These are phyloP conservation scores for Parachlorella kessleri DNA, from an alignment of 139 green algal species.

Conservation along the genomic window DNA sequence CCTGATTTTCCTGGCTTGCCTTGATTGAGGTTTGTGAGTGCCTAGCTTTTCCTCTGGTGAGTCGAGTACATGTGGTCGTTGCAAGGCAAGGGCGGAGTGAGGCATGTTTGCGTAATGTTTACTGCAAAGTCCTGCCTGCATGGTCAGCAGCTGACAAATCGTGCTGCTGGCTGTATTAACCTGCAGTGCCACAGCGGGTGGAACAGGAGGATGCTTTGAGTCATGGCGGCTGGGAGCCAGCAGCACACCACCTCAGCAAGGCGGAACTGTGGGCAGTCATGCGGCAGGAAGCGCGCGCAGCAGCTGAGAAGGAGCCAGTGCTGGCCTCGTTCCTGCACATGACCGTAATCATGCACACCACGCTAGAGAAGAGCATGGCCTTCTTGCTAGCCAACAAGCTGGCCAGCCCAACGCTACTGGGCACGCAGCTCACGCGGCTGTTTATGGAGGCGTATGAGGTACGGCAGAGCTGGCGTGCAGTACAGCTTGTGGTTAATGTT, in stretches of 20 bases:
- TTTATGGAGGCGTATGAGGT: slow-evolving; percentile 76
- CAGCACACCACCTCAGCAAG: slow-evolving; percentile 54
- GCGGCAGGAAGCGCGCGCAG: slow-evolving; percentile 49
- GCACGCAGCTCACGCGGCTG: slow-evolving; percentile 91
- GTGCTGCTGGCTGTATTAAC: too few species aligned
- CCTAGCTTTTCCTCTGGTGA: too few species aligned
- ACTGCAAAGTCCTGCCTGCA: too few species aligned
- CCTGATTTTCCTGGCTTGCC: too few species aligned
- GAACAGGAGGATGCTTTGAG: slow-evolving; percentile 17
- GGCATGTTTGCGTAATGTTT: too few species aligned
- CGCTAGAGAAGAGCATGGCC: slow-evolving; percentile 80
- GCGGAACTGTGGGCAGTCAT: slow-evolving; percentile 65
- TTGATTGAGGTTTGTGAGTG: too few species aligned
- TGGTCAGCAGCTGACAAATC: too few species aligned
- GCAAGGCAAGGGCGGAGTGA: too few species aligned
- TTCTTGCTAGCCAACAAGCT: slow-evolving; percentile 98
- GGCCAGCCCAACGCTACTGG: slow-evolving; percentile 83
- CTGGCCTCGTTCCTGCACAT: slow-evolving; percentile 93
- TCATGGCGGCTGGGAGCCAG: slow-evolving; percentile 46
- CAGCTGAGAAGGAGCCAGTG: slow-evolving; percentile 80
- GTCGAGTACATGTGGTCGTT: too few species aligned
- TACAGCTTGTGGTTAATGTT: too few species aligned
- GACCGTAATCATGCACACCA: slow-evolving; percentile 90
- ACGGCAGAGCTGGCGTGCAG: too few species aligned
- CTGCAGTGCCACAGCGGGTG: not conserved